Evolutionary conservation across 371 early-diverging fungal species (phyloP), one percentile per base, ranked within the genome.

Genomic region (Haplosporangium sp.): DNA sequence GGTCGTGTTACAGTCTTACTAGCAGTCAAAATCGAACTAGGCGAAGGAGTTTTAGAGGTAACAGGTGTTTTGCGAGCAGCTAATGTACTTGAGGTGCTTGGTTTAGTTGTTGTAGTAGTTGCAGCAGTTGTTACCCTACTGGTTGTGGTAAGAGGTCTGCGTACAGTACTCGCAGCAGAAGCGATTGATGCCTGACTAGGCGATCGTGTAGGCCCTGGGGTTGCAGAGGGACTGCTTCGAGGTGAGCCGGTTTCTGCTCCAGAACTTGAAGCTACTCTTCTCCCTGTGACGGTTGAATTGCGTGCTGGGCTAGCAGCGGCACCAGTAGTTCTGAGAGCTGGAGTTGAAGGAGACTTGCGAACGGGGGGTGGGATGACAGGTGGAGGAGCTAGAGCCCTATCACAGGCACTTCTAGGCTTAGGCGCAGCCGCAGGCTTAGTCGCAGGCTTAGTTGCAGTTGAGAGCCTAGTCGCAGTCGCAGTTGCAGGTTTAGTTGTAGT

Each of bases 301-400:
- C 62, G 57, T 13, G 48, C 38, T 7, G 65, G 27, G 10, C 65
- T 37, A 53, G 47, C n/a, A 8, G 10, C 10, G 3, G 56, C n/a
- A 5, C 64, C 44, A 15, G 56, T 65, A 13, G 75, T 45, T 20
- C 63, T 63, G 11, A 77, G 69, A 39, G 77, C 64, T 1, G 72
- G 72, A 1, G 77, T 72, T 4, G 77, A 77, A 8, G 77, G 77
- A 2, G 72, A 72, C 53, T 59, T 77, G 38, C 72, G 77, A 50
- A 77, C 11, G 1, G 69, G 56, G 17, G 64, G 35, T 3, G 81
- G 77, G 42, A 77, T 7, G 1, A 66, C 57, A 13, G 64, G 35
- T 3, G 81, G 19, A 17, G 71, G 55, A 4, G 72, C 45, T 10
- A 69, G 67, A 1, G 63, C 55, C 9, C 64, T 69, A 10, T 67